Evolutionary conservation across 768 basidiomycete genomes (phyloP), one percentile per base, ranked within the genome.

Genomic region (Tubosaeta sp.): DNA sequence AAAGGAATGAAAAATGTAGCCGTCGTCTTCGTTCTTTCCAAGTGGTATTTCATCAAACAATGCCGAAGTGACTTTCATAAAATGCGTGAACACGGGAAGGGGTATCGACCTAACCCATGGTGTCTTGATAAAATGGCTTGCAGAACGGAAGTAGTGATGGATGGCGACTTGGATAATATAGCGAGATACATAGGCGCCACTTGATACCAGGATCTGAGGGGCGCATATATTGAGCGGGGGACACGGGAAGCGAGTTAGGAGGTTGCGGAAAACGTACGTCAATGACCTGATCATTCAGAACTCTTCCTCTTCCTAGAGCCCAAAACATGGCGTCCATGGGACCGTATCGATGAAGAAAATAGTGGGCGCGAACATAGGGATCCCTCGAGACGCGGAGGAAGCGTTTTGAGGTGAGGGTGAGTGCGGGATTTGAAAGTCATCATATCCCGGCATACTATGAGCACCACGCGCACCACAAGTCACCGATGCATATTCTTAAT

Each of bases 141-240:
- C 80, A 3, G 85, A 81, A 55, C 84, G 79, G 65, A 88, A 91
- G 65, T 83, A 88, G 64, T 90, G 88, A 54, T 89, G 87, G 48
- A 85, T 81, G 33, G 87, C 85, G 48, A 86, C 77, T 68, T 91
- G 88, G 43, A 85, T 76, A 43, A 91, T 76, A 70, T 91, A 91
- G 44, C 88, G 80, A 56, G 88, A 90, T 55, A 90, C 67, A 63
- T 87, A 85, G 49, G 86, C 88, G 49, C 87, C 87, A 59, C 86
- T 88, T 46, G 79, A 74, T 52, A 89, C 72, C 50, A 91, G 77
- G 61, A 86, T 86, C 88, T 90, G 47, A 29, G 47, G 38, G 34
- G 46, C 59, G 61, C 60, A 71, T 69, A 65, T 41, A 69, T 51
- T 58, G 48, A 63, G 59, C 52, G n/a, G 47, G 43, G 41, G 43